A percentile compares a stretch with the other conserved stretches of the same genome.
phyloP scores from a whole-genome alignment of 176 grass and related monocot species.

The Carex scoparia region DNA sequence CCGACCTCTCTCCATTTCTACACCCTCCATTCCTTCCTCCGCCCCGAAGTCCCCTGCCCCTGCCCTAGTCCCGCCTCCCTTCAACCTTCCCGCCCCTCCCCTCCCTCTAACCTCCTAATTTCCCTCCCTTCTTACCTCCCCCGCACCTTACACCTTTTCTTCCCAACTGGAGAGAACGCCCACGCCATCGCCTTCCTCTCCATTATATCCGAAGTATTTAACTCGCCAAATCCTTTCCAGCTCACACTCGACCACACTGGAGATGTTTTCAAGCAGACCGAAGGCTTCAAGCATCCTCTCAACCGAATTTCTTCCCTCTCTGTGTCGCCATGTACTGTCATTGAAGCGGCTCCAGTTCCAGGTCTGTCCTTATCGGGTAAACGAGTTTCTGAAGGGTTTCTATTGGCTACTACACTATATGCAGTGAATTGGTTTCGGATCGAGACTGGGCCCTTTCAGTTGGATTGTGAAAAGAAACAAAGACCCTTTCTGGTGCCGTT shows the following conservation, averaged over 20 bases:
- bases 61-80: conserved; percentile 14
- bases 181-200: conserved; percentile 29
- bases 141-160: conserved; percentile 23
- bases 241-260: conserved; percentile 10
- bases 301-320: conserved; percentile 59
- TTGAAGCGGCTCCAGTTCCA: background rate
- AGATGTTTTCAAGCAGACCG: conserved; percentile 44
- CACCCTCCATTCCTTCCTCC: conserved; percentile 42
- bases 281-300: conserved; percentile 48
- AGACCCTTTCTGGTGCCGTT: conserved; percentile 24
- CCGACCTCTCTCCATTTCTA: conserved; percentile 44
- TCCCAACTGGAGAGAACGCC: conserved; percentile 39
- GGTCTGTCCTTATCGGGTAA: conserved; percentile 11
- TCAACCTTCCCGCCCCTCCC: background rate
- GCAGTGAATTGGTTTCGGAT: conserved; percentile 75
- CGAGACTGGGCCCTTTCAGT: conserved; percentile 22
- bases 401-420: conserved; percentile 64
- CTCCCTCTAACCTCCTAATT: conserved; percentile 13
- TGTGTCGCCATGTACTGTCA: background rate
- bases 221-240: background rate
- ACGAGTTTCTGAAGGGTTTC: conserved; percentile 40
- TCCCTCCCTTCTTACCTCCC: conserved; percentile 9
- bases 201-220: background rate
- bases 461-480: background rate
- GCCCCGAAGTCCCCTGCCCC: background rate